Base-by-base conservation (phyloP, 495 filamentous ascomycete genomes). In the Aspergillus campestris region DNA sequence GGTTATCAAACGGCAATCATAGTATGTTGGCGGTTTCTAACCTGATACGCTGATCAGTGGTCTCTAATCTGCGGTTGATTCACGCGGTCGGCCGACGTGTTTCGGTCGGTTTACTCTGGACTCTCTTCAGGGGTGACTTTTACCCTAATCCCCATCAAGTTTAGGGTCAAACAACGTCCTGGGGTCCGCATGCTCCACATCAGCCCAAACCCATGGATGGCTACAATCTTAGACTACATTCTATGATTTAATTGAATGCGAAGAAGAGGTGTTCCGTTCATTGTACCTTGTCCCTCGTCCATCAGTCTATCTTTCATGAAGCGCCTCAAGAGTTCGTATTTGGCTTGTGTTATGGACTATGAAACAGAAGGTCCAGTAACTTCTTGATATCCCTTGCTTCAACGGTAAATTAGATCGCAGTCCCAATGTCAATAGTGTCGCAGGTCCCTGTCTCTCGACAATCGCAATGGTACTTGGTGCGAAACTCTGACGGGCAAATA, bases 401-500 rank as follows among this genome's bases (percentile, higher is more conserved):
- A 30, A 15, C n/a, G 10, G 6, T 32, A 28, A 6, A 24, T 59
- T 38, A 70, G 34, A 66, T 59, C 0, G 67, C 65, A 15, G 65
- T 67, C n/a, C 66, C 66, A 3, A 62, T 53, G n/a, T 68, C 57
- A 8, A 39, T 31, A n/a, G 40, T 38, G 10, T 50, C 37, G 18
- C 34, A 11, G 5, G 31, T 35, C 30, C 46, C 51, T 18, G 40
- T 31, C 8, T 44, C 38, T 18, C 48, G 50, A 60, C 89, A 95
- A 38, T 74, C 59, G 45, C 89, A 96, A 4, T 66, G 57, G 56
- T 76, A 88, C 43, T 59, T 69, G 41, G 45, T 53, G 40, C 74
- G 71, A 45, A 85, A 95, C 44, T 87, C 78, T 8, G 65, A 68
- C 6, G 64, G 61, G 3, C 62, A 58, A 47, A 94, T 56, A 0